Conservation (phyloP, 164 flowering plant species). For the Annona squamosa region DNA sequence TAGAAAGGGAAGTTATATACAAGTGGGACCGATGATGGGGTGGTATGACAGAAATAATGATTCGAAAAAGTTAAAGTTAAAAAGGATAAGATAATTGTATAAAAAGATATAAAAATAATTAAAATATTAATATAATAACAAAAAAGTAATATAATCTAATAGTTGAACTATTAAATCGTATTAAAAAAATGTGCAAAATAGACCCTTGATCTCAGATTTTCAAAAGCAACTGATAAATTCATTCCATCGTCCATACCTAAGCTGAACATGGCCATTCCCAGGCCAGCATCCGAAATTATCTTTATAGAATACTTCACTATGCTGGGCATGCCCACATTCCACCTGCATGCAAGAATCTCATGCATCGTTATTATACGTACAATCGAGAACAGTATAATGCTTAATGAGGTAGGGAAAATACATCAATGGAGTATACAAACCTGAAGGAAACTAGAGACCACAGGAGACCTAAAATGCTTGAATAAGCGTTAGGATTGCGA, state of each 20-base stretch:
- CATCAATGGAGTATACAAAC: conserved; percentile 13
- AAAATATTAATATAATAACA: no score
- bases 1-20: no score
- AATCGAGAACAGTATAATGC: background rate
- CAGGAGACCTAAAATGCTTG: conserved; percentile 50
- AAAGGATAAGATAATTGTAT: no score
- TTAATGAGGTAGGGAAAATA: no score
- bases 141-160: no score
- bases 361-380: background rate
- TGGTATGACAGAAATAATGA: no score
- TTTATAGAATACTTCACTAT: conserved; percentile 45
- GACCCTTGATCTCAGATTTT: no score
- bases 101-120: background rate
- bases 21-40: no score
- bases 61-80: no score
- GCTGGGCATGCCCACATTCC: conserved; percentile 54
- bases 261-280: conserved; percentile 78
- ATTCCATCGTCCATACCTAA: conserved; percentile 26
- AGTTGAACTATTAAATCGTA: no score
- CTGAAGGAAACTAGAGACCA: conserved; percentile 62
- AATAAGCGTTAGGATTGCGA: conserved; percentile 60
- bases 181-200: no score
- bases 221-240: no score
- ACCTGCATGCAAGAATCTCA: conserved; percentile 26
- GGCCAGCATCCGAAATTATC: conserved; percentile 66